Base-by-base conservation (phyloP, 1,139 yeast species). In the Magnusiomyces paraingens region DNA sequence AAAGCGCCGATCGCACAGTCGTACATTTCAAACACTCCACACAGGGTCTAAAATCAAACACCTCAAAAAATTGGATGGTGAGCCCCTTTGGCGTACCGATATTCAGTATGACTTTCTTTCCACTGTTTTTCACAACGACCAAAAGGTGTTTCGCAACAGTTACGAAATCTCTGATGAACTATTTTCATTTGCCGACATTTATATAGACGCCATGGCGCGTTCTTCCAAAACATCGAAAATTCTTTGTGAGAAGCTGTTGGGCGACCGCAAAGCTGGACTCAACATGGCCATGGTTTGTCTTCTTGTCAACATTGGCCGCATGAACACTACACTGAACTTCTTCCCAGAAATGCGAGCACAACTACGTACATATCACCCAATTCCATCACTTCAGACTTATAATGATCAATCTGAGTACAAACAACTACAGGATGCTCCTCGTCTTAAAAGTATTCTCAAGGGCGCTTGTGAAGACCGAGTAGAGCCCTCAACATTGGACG, bases 271-370 rank as follows among this genome's bases (percentile, higher is more conserved):
- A 40, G 58, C 56, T 89, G 88, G 73, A 78, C 89, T 2, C 86
- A 85, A 64, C 72, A 89, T 89, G 51, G 87, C 90, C 52, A 83
- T 88, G 77, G 84, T 89, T 35, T 88, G 96, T 60, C 71, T 93
- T 47, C 75, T 93, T 59, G 98, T 93, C 29, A 93, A 93, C 66
- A 83, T 90, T 48, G 98, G 98, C 3, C 76, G 98, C 59, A 83
- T 93, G 83, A 93, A 93, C 71, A 93, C 99, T 1, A 93, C 98
- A 3, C 84, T 93, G 52, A 91, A 91, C 69, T 93, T 91, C 66
- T 95, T 89, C 54, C 90, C 95, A n/a, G 97, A 90, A 66, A 91
- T 91, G 98, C 84, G 90, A 61, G 89, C 96, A 0, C 93, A 91
- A 58, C 75, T 91, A 61, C 76, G 98, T 62, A 91, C 97, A 0